These are phyloP conservation scores for Nissolia schottii DNA, from an alignment of 306 rosid genomes.

Conservation along the genomic window DNA sequence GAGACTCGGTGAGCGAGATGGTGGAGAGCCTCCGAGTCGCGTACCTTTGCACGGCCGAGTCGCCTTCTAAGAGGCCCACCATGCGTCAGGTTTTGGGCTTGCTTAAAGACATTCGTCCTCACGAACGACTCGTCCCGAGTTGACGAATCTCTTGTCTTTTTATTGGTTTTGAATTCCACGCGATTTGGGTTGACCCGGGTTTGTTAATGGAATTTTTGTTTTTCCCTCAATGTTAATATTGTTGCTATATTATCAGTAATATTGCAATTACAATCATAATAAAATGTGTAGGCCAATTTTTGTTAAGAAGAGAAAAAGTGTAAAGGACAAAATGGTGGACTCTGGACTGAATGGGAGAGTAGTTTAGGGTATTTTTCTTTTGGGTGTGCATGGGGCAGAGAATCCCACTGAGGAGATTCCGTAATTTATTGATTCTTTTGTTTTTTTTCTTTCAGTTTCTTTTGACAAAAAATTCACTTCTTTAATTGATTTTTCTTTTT, in stretches of 20 bases:
- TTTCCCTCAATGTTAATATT: neutral
- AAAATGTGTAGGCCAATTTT: neutral
- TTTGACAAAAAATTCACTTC: neutral
- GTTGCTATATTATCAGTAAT: neutral
- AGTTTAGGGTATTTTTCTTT: conserved; percentile 3
- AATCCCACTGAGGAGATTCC: conserved; percentile 40
- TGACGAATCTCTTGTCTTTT: neutral
- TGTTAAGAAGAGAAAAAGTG: neutral
- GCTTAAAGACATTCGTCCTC: conserved; percentile 63
- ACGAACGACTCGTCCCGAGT: conserved; percentile 14
- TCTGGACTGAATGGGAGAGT: conserved; percentile 10
- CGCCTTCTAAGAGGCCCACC: conserved; percentile 68
- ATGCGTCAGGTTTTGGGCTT: conserved; percentile 80
- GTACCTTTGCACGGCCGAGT: conserved; percentile 69
- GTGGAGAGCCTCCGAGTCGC: conserved; percentile 74
- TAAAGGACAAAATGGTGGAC: neutral
- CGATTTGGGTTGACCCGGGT: neutral
- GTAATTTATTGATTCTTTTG: conserved; percentile 1
- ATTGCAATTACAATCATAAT: neutral
- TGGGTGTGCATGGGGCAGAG: conserved; percentile 27
- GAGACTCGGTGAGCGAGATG: conserved; percentile 51
- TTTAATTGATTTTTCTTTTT: neutral
- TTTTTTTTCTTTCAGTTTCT: neutral
- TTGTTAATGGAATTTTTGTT: neutral
- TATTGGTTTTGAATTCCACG: neutral